Evolutionary conservation across 2,329 filamentous ascomycete genomes (phyloP), one percentile per base, ranked within the genome.

Genomic region (Uncinocarpus reesii): DNA sequence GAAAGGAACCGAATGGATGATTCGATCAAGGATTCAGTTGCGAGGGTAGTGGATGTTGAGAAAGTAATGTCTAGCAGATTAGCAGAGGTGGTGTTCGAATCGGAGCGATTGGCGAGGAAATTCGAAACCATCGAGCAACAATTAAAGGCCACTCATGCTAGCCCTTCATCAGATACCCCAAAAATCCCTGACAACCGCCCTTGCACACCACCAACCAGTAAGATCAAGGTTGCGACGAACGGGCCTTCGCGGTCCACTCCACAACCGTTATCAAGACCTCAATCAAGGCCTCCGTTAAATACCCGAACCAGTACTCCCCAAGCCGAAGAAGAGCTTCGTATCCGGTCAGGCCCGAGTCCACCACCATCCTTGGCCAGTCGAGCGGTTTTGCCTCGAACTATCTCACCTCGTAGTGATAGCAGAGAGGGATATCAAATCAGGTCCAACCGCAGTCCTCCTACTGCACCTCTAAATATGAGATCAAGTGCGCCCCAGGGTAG

Each of bases 1-100:
- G 54, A 56, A 38, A 51, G 48, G 4, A 41, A 52, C 37, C 53
- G 53, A 2, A 36, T 58, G 16, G 38, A 21, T 16, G 34, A 46
- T 16, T 41, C 51, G 20, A 40, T 58, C 18, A 36, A 55, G 21
- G 29, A 20, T n/a, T 23, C 29, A 3, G 3, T 34, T 18, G n/a
- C 6, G 7, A 47, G 34, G 15, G 2, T 51, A 7, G 43, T 43
- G 15, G 43, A 42, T 2, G 24, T 51, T 23, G 36, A 43, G 16
- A 29, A 16, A 5, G 32, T 51, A n/a, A 51, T 44, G 1, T 11
- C 36, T 4, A 23, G 31, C 10, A 47, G 38, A 18, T 16, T 51
- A n/a, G 37, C 42, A 28, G 26, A 42, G 16, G 32, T 29, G 10
- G 15, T 51, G 2, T 36, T 16, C 40, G 24, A 41, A 10, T 16